These are phyloP conservation scores for Botrytis byssoidea DNA, from an alignment of 2,329 filamentous ascomycete genomes.

Conservation along the genomic window DNA sequence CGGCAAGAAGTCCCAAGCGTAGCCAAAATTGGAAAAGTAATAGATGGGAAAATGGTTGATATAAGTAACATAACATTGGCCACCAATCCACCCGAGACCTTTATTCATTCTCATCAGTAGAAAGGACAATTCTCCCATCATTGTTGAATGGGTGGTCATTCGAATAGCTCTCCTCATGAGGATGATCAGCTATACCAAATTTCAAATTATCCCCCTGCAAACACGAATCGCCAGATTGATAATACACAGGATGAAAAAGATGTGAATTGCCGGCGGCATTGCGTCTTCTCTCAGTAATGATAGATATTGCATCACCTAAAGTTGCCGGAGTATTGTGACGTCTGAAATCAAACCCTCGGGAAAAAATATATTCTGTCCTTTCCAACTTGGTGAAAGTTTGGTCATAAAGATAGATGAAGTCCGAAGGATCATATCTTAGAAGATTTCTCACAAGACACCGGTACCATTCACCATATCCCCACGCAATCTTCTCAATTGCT, in stretches of 20 bases:
- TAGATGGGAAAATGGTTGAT: neutral
- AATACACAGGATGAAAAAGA: neutral
- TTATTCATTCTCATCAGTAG: neutral
- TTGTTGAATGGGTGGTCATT: slow-evolving; percentile 13
- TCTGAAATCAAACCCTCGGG: slow-evolving; percentile 29
- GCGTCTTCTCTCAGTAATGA: slow-evolving; percentile 2
- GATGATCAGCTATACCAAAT: slow-evolving; percentile 18
- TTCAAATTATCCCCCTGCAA: slow-evolving; percentile 11
- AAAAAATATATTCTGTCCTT: slow-evolving; percentile 31
- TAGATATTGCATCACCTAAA: slow-evolving; percentile 19
- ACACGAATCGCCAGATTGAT: slow-evolving; percentile 6
- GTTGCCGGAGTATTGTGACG: slow-evolving; percentile 33
- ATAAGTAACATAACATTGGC: neutral
- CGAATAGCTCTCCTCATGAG: slow-evolving; percentile 8
- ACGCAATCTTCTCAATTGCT: slow-evolving; percentile 34
- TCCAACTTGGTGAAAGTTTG: slow-evolving; percentile 35
- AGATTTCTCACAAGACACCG: slow-evolving; percentile 31
- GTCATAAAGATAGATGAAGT: slow-evolving; percentile 35
- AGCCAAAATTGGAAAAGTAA: neutral
- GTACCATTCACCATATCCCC: slow-evolving; percentile 35
- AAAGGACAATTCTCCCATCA: slow-evolving; percentile 3
- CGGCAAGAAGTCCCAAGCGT: neutral
- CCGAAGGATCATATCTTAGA: slow-evolving; percentile 34
- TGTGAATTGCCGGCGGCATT: neutral
- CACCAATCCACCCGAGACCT: too few species aligned